Base-by-base conservation (phyloP, 1,284 basidiomycete genomes). In the Pseudomicrostroma phylloplanum region DNA sequence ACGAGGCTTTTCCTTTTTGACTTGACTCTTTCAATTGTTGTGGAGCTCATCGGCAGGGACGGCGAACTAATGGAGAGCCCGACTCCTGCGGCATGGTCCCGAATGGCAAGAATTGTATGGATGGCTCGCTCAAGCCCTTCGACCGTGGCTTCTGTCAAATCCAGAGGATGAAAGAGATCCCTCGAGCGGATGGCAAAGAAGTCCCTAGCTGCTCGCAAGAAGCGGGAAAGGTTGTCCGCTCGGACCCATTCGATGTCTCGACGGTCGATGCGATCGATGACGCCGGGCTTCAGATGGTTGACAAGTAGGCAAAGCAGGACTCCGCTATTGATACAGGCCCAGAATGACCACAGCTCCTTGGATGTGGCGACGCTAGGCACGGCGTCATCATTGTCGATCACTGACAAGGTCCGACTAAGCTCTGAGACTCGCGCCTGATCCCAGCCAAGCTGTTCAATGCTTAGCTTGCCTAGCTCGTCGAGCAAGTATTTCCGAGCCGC, bases 251-350 rank as follows among this genome's bases (percentile, higher is more conserved):
- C 67, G 36, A 64, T 56, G 39, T 70, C 66, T 42, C 71, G 42
- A 42, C 71, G 68, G 55, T 72, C 71, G 63, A 72, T 69, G 21
- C 60, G 60, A 12, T 70, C 64, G 40, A 72, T 62, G 56, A 61
- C 59, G 0, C 58, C 63, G 17, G 67, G 67, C 49, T 57, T 53
- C 15, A 73, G 66, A 12, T 65, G 62, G 55, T 70, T 70, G 15
- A 66, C 66, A 3, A 74, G 63, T 21, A 71, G 56, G 55, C 68
- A 74, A 17, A 74, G 67, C 17, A 74, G 61, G n/a, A 72, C 69
- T 23, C 72, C 72, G 26, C 71, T 70, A 11, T 67, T 62, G 25
- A 74, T 66, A 55, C 62, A 62, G 48, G 43, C 46, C 70, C 72
- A 74, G 51, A 74, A 74, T 23, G 64, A 63, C 2, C 60, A 36